Base-by-base conservation (phyloP, 768 basidiomycete genomes). In the Lactifluus rugatus region DNA sequence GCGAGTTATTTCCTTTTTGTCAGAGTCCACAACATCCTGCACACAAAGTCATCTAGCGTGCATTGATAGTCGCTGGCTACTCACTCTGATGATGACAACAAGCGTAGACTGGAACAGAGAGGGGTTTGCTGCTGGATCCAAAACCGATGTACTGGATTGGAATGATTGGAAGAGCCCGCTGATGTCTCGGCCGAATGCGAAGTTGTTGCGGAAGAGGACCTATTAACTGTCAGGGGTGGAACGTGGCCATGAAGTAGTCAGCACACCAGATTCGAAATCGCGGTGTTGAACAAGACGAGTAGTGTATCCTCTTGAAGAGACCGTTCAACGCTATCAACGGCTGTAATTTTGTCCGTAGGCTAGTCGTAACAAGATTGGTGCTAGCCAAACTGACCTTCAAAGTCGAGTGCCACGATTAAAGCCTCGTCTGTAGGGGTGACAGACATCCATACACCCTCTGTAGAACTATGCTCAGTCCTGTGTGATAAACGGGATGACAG, bases 121-220 rank as follows among this genome's bases (percentile, higher is more conserved):
- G 0, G 81, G 82, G 64, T 84, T 85, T 1, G 77, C 71, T 9
- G 76, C 73, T 8, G 83, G 83, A 63, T 85, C 81, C 6, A 85
- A 67, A 14, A 85, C 75, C 0, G 78, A 75, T 0, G 78, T 75
- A 21, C 79, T 80, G 0, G 80, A 78, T 57, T 82, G 82, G 70
- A 82, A 83, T 0, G 81, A 81, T 56, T 81, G 79, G 57, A 84
- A 84, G 4, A 83, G 74, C 1, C 79, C 80, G 5, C 78, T 74
- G 21, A 84, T 81, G 59, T 83, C 81, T 21, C 82, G 73, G 44
- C 79, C 79, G 2, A 83, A 68, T 0, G 83, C 81, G 50, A 83
- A 84, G 54, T 84, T 84, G 56, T 84, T 83, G 3, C 83, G 77
- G 70, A 83, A 84, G 2, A 83, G 69, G 1, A 84, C 80, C 83